Evolutionary conservation across 208 protist species (phyloP).

Genomic region (Acanthamoeba healyi): DNA sequence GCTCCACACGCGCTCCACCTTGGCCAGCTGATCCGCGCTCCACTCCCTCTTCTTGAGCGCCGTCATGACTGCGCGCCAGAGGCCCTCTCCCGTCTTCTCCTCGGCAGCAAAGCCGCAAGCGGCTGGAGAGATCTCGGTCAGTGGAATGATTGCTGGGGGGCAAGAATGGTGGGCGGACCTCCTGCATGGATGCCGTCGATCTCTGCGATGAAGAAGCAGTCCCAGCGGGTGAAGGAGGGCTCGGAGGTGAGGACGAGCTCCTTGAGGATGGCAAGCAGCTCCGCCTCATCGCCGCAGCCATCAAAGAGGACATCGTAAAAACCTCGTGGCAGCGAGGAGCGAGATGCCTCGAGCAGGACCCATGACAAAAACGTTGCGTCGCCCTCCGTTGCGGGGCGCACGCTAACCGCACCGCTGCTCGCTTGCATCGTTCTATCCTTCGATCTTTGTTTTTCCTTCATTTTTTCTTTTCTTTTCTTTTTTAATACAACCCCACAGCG

Average conservation of each 20-base stretch:
- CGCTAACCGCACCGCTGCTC: background rate
- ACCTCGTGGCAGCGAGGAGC: background rate
- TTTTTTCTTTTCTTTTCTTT: background rate
- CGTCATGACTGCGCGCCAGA: background rate
- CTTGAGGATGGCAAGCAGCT: background rate
- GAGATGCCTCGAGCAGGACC: conserved; percentile 1
- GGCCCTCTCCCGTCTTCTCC: conserved; percentile 6
- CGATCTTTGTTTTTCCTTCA: too few relatives aligned
- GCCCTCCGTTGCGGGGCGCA: background rate
- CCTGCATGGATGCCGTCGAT: background rate
- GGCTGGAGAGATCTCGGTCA: background rate
- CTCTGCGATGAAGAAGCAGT: background rate
- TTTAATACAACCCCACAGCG: too few relatives aligned
- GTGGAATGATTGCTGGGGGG: too few relatives aligned
- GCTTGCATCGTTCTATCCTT: too few relatives aligned
- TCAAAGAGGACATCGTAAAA: conserved; percentile 51
- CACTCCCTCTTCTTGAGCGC: background rate
- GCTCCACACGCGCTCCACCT: background rate
- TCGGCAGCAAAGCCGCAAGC: background rate
- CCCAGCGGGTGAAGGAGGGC: conserved; percentile 39
- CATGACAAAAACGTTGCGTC: background rate
- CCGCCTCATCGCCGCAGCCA: background rate
- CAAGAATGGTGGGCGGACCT: background rate
- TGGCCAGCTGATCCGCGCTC: background rate
- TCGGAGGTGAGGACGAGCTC: conserved; percentile 26